Evolutionary conservation across 768 basidiomycete species (phyloP).

Genomic region (Mycena albidolilacea): DNA sequence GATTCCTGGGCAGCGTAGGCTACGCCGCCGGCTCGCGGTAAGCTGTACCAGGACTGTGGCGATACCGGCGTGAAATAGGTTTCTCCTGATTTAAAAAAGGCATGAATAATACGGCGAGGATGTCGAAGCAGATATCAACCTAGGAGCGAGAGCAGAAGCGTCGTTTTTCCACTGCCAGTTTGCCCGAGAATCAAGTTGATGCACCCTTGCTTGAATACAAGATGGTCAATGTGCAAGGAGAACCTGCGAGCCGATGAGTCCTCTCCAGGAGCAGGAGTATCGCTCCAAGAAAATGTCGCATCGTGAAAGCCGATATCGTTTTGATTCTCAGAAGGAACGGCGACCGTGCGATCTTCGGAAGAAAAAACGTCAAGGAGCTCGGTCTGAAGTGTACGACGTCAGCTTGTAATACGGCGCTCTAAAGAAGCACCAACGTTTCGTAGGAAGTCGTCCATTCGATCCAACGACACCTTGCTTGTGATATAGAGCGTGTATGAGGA

Average conservation of each 20-base stretch:
- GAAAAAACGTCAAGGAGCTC: constrained; percentile 41
- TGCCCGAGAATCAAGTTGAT: constrained; percentile 74
- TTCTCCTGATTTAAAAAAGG: constrained; percentile 58
- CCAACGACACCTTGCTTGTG: constrained; percentile 74
- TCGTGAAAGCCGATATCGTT: constrained; percentile 66
- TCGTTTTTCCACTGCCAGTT: constrained; percentile 73
- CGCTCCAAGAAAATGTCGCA: constrained; percentile 71
- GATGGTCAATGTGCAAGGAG: constrained; percentile 62
- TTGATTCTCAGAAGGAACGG: constrained; percentile 9
- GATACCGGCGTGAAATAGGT: constrained; percentile 71
- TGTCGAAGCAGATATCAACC: constrained; percentile 42
- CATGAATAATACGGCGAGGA: background rate
- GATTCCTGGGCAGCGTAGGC: constrained; percentile 89
- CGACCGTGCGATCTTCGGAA: constrained; percentile 40
- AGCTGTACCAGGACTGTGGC: constrained; percentile 74
- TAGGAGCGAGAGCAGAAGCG: constrained; percentile 73
- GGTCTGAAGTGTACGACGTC: background rate
- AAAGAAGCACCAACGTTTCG: constrained; percentile 46
- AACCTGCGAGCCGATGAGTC: constrained; percentile 63
- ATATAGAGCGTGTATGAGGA: constrained; percentile 43
- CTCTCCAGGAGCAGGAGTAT: constrained; percentile 30
- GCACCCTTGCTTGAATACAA: constrained; percentile 65
- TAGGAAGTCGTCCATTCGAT: constrained; percentile 63
- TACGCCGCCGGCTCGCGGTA: constrained; percentile 78
- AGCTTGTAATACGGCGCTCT: constrained; percentile 59